Conservation (phyloP, 2,329 filamentous ascomycete species). For the Colletotrichum cordylinicola region DNA sequence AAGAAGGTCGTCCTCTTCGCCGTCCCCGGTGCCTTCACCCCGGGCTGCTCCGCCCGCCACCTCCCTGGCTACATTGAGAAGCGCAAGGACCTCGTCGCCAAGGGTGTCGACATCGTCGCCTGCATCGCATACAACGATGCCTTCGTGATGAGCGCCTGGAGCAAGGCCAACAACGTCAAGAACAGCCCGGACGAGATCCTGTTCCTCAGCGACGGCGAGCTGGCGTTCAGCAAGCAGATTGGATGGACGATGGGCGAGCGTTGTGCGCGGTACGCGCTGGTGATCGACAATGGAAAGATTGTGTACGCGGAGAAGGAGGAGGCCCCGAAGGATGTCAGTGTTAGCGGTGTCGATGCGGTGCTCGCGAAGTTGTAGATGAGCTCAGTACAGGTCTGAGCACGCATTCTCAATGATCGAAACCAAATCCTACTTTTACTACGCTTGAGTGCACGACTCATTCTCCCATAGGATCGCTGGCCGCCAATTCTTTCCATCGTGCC, state of each 20-base stretch:
- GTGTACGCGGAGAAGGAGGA: slow-evolving; percentile 78
- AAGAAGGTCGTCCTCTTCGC: slow-evolving; percentile 63
- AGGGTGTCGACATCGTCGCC: slow-evolving; percentile 83
- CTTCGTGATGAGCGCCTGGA: slow-evolving; percentile 88
- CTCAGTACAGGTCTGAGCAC: not conserved
- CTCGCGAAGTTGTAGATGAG: slow-evolving; percentile 54
- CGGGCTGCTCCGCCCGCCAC: slow-evolving; percentile 82
- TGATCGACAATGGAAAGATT: slow-evolving; percentile 84
- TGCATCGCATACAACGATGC: slow-evolving; percentile 85
- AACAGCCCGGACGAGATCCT: slow-evolving; percentile 66
- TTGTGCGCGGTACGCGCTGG: slow-evolving; percentile 79
- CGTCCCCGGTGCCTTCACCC: slow-evolving; percentile 79
- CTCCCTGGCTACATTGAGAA: slow-evolving; percentile 81
- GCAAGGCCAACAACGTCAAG: slow-evolving; percentile 82
- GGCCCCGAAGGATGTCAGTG: slow-evolving; percentile 48
- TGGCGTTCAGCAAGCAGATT: slow-evolving; percentile 77
- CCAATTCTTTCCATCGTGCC: too few species aligned
- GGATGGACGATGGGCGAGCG: slow-evolving; percentile 79
- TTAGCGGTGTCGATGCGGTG: slow-evolving; percentile 59
- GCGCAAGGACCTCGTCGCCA: slow-evolving; percentile 71
- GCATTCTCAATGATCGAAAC: not conserved
- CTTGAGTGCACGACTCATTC: too few species aligned
- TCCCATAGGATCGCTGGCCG: too few species aligned
- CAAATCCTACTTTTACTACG: not conserved
- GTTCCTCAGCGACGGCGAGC: slow-evolving; percentile 74